Conservation (phyloP, 148 eudicot species). For the Rhododendron henanense region DNA sequence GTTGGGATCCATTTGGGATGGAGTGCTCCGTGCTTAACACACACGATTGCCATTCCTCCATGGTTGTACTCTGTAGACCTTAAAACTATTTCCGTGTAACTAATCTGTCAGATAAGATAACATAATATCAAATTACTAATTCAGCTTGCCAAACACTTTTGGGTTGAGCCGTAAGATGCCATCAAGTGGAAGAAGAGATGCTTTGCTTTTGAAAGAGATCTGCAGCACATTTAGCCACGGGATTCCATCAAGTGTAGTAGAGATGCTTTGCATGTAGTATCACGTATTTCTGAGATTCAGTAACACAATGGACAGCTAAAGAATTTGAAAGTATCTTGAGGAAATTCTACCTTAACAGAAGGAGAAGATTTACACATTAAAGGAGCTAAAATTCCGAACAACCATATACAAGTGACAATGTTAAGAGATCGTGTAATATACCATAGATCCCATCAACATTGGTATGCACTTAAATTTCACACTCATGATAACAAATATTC, state of each 20-base stretch:
- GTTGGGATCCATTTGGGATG: neutral
- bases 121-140: neutral
- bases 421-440: neutral
- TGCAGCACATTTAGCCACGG: neutral
- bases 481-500: neutral
- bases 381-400: neutral
- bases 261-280: neutral
- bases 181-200: neutral
- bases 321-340: neutral
- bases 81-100: neutral
- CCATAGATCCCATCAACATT: neutral
- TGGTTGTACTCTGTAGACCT: neutral
- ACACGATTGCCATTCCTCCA: neutral
- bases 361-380: neutral
- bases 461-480: neutral
- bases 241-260: neutral
- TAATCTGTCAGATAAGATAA: neutral
- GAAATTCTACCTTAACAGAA: neutral
- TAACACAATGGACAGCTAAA: neutral
- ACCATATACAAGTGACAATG: neutral
- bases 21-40: neutral
- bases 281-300: neutral
- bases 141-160: neutral
- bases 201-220: neutral
- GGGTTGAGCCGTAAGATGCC: neutral